phyloP scores from a whole-genome alignment of 2,329 filamentous ascomycete species.

The Dothistroma septosporum region DNA sequence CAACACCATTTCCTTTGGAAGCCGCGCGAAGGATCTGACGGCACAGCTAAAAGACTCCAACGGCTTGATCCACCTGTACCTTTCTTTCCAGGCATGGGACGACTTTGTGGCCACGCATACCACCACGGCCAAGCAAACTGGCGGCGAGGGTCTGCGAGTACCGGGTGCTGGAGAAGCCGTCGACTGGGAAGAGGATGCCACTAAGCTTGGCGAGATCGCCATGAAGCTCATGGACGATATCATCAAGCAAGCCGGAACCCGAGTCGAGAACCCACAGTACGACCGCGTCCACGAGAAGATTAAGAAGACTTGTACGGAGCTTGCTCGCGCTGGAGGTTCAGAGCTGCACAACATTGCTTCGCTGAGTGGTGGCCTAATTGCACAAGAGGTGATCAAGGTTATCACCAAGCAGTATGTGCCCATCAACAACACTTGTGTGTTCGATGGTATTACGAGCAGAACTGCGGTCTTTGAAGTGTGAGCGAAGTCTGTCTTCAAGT shows the following conservation, averaged over 20 bases:
- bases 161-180: conserved; percentile 35
- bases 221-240: conserved; percentile 41
- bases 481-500: background rate
- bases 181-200: conserved; percentile 35
- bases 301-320: conserved; percentile 40
- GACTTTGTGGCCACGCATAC: conserved; percentile 41
- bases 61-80: conserved; percentile 46
- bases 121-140: conserved; percentile 29
- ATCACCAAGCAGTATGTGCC: conserved; percentile 67
- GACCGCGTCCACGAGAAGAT: conserved; percentile 35
- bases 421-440: conserved; percentile 60
- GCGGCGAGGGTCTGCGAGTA: conserved; percentile 34
- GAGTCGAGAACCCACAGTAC: conserved; percentile 42
- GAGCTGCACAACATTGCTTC: conserved; percentile 93
- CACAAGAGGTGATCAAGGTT: conserved; percentile 94
- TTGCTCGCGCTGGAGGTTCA: conserved; percentile 69
- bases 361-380: conserved; percentile 82
- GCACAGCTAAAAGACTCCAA: conserved; percentile 42
- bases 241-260: conserved; percentile 40
- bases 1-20: conserved; percentile 28
- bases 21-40: conserved; percentile 48
- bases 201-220: conserved; percentile 43
- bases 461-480: conserved; percentile 34
- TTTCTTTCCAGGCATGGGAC: conserved; percentile 51
- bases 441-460: conserved; percentile 58